Conservation (phyloP, 2,329 filamentous ascomycete genomes). For the Orbilia brochopaga region DNA sequence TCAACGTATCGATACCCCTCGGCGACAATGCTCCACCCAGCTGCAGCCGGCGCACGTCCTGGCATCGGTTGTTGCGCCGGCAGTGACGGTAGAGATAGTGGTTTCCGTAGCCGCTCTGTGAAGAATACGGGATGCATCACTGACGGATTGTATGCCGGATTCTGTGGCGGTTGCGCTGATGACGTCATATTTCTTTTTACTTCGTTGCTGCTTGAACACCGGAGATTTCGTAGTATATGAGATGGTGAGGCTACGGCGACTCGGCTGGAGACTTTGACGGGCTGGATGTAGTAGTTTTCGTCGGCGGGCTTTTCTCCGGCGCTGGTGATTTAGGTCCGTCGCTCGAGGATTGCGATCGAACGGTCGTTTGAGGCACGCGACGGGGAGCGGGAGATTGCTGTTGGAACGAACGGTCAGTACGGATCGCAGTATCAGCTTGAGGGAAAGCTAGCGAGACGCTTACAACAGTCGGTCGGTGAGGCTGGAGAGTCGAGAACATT, state of each 20-base stretch:
- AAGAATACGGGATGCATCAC: slow-evolving; percentile 77
- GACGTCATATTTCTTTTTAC: slow-evolving; percentile 30
- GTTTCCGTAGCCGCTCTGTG: slow-evolving; percentile 67
- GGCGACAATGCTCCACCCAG: slow-evolving; percentile 63
- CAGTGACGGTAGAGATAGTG: slow-evolving; percentile 57
- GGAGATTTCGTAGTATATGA: neutral
- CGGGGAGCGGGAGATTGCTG: slow-evolving; percentile 22
- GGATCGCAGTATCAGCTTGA: neutral
- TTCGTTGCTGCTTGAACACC: neutral
- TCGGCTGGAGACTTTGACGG: neutral
- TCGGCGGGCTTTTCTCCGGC: neutral
- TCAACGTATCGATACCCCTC: slow-evolving; percentile 68
- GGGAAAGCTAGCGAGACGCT: neutral
- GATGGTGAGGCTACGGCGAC: neutral
- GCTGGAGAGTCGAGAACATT: slow-evolving; percentile 48
- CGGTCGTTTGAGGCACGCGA: slow-evolving; percentile 26
- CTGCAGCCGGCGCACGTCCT: slow-evolving; percentile 56
- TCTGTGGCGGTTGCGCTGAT: slow-evolving; percentile 34
- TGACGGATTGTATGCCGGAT: slow-evolving; percentile 64
- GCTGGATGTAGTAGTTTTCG: neutral
- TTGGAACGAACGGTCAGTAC: neutral
- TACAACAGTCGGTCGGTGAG: slow-evolving; percentile 43
- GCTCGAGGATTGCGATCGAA: slow-evolving; percentile 23
- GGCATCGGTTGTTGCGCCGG: slow-evolving; percentile 55
- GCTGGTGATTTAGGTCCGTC: neutral